Evolutionary conservation across 768 basidiomycete species (phyloP).

Genomic region (Podaxis sp.): DNA sequence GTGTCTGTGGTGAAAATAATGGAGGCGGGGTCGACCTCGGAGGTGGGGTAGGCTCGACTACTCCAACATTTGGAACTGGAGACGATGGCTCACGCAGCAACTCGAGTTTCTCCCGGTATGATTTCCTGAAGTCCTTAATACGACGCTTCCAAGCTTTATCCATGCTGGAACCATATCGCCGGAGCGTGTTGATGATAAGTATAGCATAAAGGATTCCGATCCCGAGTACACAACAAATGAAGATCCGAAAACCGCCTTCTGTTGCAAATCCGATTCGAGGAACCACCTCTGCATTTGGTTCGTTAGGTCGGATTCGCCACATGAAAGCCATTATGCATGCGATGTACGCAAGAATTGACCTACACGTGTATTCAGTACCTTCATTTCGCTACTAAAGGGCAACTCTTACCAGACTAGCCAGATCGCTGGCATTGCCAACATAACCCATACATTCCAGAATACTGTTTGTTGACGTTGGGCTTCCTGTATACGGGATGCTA

Average conservation of each 20-base stretch:
- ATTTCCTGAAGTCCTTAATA: conserved; percentile 14
- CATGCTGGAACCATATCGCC: conserved; percentile 40
- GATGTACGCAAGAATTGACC: conserved; percentile 23
- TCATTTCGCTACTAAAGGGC: background rate
- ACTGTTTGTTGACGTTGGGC: conserved; percentile 31
- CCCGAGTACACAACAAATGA: conserved; percentile 42
- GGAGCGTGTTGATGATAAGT: conserved; percentile 48
- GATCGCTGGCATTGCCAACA: conserved; percentile 13
- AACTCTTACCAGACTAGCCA: conserved; percentile 13
- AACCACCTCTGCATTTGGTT: background rate
- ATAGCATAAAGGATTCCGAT: conserved; percentile 51
- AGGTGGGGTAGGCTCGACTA: background rate
- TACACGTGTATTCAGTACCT: conserved; percentile 1
- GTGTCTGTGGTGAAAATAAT: background rate
- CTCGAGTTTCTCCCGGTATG: background rate
- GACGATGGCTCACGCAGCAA: background rate
- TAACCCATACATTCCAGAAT: conserved; percentile 55
- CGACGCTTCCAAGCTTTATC: conserved; percentile 23
- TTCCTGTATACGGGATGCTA: conserved; percentile 33
- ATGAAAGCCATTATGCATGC: conserved; percentile 23
- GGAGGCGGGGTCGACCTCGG: background rate
- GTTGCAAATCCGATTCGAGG: background rate
- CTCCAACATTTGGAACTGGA: background rate
- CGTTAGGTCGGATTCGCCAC: conserved; percentile 16
- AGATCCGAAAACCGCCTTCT: conserved; percentile 27